Percentiles rank a stretch among this genome's conserved stretches.
phyloP scores from a whole-genome alignment of 129 eudicot species.

The Sambucus nigra region DNA sequence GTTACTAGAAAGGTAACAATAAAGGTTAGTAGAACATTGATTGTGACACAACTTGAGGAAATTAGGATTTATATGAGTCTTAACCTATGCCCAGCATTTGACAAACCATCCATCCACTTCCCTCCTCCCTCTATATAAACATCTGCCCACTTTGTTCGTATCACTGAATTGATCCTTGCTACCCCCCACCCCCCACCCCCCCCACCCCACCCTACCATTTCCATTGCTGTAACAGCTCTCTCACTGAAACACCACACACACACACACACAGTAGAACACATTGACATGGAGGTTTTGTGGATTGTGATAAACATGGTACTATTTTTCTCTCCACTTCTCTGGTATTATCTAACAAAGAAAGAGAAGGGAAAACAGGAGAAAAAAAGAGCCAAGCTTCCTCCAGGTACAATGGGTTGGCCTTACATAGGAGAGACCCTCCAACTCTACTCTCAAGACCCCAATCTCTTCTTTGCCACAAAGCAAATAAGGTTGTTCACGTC shows the following conservation, averaged over 20 bases:
- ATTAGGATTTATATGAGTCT: too few species aligned
- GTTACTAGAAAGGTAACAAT: too few species aligned
- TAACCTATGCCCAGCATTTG: slow-evolving; percentile 4
- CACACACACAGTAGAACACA: not conserved
- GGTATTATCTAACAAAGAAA: slow-evolving; percentile 28
- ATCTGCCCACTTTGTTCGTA: slow-evolving; percentile 18
- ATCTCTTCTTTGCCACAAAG: slow-evolving; percentile 46
- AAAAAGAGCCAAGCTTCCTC: slow-evolving; percentile 43
- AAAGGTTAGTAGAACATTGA: too few species aligned
- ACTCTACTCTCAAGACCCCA: slow-evolving; percentile 66
- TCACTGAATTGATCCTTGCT: slow-evolving; percentile 5
- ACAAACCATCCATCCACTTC: slow-evolving; percentile 1
- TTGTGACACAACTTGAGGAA: too few species aligned
- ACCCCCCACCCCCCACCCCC: slow-evolving; percentile 12
- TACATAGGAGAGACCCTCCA: slow-evolving; percentile 68
- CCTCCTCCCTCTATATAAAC: slow-evolving; percentile 33
- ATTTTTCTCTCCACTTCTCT: slow-evolving; percentile 37
- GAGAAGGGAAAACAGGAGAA: slow-evolving; percentile 26
- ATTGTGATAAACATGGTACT: slow-evolving; percentile 29
- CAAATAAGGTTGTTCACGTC: slow-evolving; percentile 58
- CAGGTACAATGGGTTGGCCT: slow-evolving; percentile 86
- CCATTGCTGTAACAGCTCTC: not conserved
- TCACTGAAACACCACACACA: not conserved
- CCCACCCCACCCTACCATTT: slow-evolving; percentile 1
- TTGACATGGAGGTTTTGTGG: slow-evolving; percentile 25